Evolutionary conservation across 176 grass and related monocot species (phyloP).

Genomic region (Cenchrus americanus): DNA sequence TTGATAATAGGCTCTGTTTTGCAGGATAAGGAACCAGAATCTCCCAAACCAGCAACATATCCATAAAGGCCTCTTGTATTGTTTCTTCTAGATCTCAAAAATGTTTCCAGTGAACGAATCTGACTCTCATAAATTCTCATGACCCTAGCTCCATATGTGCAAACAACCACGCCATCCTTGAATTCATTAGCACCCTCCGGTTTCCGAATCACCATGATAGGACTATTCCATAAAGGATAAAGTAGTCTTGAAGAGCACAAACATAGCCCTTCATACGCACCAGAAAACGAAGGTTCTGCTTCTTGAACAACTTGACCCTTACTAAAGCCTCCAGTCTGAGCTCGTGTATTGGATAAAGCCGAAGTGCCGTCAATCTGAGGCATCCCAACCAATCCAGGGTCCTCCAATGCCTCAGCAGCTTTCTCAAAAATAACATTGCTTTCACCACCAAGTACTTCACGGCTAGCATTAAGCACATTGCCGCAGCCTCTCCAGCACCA

Average conservation of each 20-base stretch:
- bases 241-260: conserved; percentile 92
- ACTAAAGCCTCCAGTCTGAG: conserved; percentile 88
- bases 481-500: conserved; percentile 86
- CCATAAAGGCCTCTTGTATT: conserved; percentile 92
- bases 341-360: conserved; percentile 67
- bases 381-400: conserved; percentile 81
- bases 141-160: conserved; percentile 64
- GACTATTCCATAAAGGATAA: conserved; percentile 87
- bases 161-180: conserved; percentile 68
- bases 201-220: conserved; percentile 77
- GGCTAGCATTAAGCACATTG: conserved; percentile 95
- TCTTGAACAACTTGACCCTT: conserved; percentile 98
- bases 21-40: conserved; percentile 90
- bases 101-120: conserved; percentile 84
- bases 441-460: conserved; percentile 76
- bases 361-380: conserved; percentile 71
- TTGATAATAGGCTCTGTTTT: conserved; percentile 55
- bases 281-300: conserved; percentile 87
- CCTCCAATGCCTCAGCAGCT: conserved; percentile 95
- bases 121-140: conserved; percentile 83
- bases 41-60: conserved; percentile 83
- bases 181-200: conserved; percentile 46
- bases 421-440: conserved; percentile 77
- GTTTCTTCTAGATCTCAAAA: conserved; percentile 95
- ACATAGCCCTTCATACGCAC: conserved; percentile 92